phyloP scores from a whole-genome alignment of 2,329 filamentous ascomycete genomes.

The Myriangium duriaei region DNA sequence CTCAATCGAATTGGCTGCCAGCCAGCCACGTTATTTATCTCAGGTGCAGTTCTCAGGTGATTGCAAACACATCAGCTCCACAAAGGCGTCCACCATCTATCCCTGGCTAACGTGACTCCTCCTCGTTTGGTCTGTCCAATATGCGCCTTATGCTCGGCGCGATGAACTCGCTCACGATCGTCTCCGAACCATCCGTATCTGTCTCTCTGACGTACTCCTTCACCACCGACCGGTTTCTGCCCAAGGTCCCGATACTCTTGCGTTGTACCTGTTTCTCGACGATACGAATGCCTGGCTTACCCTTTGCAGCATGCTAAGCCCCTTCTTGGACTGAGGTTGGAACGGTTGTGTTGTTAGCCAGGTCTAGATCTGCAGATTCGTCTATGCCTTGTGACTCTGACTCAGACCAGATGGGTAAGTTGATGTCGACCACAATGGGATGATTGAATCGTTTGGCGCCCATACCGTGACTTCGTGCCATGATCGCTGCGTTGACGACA shows the following conservation, averaged over 20 bases:
- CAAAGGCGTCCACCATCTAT: background rate
- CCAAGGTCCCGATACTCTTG: no score
- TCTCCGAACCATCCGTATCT: conserved; percentile 2
- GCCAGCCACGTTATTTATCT: no score
- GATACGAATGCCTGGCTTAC: no score
- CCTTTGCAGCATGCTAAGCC: conserved; percentile 1
- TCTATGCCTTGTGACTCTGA: background rate
- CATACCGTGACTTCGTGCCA: conserved; percentile 47
- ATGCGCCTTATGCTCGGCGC: conserved; percentile 2
- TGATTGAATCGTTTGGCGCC: conserved; percentile 57
- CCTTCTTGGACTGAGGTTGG: background rate
- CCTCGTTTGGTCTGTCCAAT: no score
- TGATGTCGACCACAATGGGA: conserved; percentile 71
- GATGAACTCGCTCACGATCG: conserved; percentile 1
- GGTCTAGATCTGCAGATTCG: background rate
- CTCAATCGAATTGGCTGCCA: no score
- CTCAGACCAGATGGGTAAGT: conserved; percentile 48
- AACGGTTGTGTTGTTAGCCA: no score
- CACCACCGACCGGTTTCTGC: background rate
- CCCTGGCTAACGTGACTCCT: background rate
- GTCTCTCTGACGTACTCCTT: conserved; percentile 5
- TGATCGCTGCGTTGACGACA: conserved; percentile 67
- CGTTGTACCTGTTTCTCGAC: no score
- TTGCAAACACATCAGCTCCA: no score
- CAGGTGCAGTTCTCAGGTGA: no score